Base-by-base conservation (phyloP, 225 moss, liverwort and hornwort genomes). In the Asterella californica region DNA sequence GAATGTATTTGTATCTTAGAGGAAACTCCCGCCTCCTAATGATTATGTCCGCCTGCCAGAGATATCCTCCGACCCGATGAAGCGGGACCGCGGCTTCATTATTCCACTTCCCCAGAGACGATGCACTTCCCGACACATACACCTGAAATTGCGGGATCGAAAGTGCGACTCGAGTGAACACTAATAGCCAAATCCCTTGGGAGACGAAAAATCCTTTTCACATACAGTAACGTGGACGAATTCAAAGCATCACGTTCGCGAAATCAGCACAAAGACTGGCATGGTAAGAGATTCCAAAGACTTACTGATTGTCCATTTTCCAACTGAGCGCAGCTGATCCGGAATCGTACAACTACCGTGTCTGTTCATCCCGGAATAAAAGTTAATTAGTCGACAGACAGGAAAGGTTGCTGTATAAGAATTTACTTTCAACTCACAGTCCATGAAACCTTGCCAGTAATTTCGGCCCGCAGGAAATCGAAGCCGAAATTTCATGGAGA, bases 241-340 rank as follows among this genome's bases (percentile, higher is more conserved):
- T n/a, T n/a, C n/a, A n/a, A n/a, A n/a, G n/a, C n/a, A n/a, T n/a
- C n/a, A n/a, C n/a, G n/a, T n/a, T n/a, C n/a, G n/a, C n/a, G n/a
- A n/a, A n/a, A n/a, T n/a, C n/a, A n/a, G n/a, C n/a, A n/a, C n/a
- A 65, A 65, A 32, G 3, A 4, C 2, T 30, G 36, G 34, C n/a
- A n/a, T n/a, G 0, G 67, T 19, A 15, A 14, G 5, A 65, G 0
- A 37, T 30, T 2, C 18, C 0, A 17, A 34, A 48, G 33, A 1
- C 36, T 79, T 83, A 92, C 96, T 72, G 83, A 47, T 85, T 94
- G 94, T n/a, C 89, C 92, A 10, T 74, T 89, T 76, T 92, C 89
- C 79, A 94, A 68, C n/a, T 85, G 82, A 38, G 92, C 79, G 78
- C 89, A 92, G 76, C 79, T 89, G 57, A 94, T 82, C 83, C 86